Conservation (phyloP, 2,329 filamentous ascomycete genomes). For the Rhytidhysteron rufulum region DNA sequence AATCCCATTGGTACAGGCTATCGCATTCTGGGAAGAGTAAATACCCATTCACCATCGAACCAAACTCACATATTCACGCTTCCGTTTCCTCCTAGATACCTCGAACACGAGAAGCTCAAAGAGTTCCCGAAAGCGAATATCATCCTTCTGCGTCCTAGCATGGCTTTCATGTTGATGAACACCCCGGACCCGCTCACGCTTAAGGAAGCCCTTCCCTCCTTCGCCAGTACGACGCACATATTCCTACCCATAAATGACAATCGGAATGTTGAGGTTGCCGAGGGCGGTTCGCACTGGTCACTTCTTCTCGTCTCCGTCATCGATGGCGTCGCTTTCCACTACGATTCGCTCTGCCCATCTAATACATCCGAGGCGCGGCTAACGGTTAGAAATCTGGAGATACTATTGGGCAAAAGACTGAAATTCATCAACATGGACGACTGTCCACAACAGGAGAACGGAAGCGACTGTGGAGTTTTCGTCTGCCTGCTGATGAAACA, state of each 20-base stretch:
- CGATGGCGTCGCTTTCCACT: slow-evolving; percentile 92
- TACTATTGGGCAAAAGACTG: slow-evolving; percentile 63
- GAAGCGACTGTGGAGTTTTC: slow-evolving; percentile 91
- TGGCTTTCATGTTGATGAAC: slow-evolving; percentile 88
- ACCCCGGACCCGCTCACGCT: slow-evolving; percentile 56
- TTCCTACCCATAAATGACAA: slow-evolving; percentile 97
- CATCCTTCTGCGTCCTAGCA: slow-evolving; percentile 83
- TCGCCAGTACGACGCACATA: slow-evolving; percentile 78
- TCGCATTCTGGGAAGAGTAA: slow-evolving; percentile 97
- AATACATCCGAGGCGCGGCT: slow-evolving; percentile 72
- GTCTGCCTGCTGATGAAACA: slow-evolving; percentile 95
- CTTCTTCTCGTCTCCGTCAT: slow-evolving; percentile 83
- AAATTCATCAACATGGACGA: slow-evolving; percentile 80
- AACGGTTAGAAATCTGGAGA: slow-evolving; percentile 65
- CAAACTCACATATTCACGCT: background rate
- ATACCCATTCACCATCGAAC: slow-evolving; percentile 16
- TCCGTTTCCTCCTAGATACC: slow-evolving; percentile 51
- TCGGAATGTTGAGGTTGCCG: slow-evolving; percentile 70
- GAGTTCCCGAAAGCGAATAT: slow-evolving; percentile 81
- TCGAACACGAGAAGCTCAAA: slow-evolving; percentile 82
- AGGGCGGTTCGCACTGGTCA: slow-evolving; percentile 93
- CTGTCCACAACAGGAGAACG: slow-evolving; percentile 86
- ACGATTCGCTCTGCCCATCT: slow-evolving; percentile 76
- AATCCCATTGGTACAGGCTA: too few species aligned
- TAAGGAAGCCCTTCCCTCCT: slow-evolving; percentile 71